Conservation (phyloP, 768 basidiomycete genomes). For the Suillus spraguei region DNA sequence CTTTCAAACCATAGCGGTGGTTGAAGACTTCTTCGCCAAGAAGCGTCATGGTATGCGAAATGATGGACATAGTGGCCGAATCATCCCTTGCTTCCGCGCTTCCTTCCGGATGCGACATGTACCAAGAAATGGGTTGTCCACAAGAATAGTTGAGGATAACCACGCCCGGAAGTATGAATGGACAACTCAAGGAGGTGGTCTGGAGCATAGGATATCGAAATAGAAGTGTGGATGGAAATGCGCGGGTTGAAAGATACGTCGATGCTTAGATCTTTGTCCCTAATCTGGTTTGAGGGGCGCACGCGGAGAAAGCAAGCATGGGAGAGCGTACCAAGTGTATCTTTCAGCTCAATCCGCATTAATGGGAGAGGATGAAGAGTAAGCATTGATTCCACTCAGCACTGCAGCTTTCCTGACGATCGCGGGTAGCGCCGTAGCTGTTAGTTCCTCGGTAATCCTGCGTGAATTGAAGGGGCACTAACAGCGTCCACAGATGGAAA, state of each 20-base stretch:
- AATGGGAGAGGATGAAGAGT: slow-evolving; percentile 38
- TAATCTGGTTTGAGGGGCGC: slow-evolving; percentile 31
- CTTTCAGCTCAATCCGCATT: slow-evolving; percentile 45
- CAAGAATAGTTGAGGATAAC: slow-evolving; percentile 88
- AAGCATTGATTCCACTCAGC: slow-evolving; percentile 63
- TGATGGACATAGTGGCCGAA: slow-evolving; percentile 57
- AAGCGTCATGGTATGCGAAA: slow-evolving; percentile 48
- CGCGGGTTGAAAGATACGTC: slow-evolving; percentile 84
- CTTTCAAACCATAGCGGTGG: slow-evolving; percentile 85
- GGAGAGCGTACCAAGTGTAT: slow-evolving; percentile 66
- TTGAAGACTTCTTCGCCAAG: slow-evolving; percentile 71
- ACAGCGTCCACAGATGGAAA: slow-evolving; percentile 62
- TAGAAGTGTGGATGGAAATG: slow-evolving; percentile 86
- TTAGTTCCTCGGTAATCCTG: no score
- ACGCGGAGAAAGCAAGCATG: slow-evolving; percentile 1
- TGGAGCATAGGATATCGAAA: slow-evolving; percentile 55
- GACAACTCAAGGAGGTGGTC: slow-evolving; percentile 53
- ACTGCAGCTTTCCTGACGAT: no score
- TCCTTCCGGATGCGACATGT: slow-evolving; percentile 46
- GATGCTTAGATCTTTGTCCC: slow-evolving; percentile 73
- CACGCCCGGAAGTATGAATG: slow-evolving; percentile 84
- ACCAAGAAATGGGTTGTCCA: slow-evolving; percentile 82
- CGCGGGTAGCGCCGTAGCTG: no score
- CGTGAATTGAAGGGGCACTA: slow-evolving; percentile 62
- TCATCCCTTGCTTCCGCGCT: slow-evolving; percentile 30